Base-by-base conservation (phyloP, 805 yeast species). In the Ogataea neopini region DNA sequence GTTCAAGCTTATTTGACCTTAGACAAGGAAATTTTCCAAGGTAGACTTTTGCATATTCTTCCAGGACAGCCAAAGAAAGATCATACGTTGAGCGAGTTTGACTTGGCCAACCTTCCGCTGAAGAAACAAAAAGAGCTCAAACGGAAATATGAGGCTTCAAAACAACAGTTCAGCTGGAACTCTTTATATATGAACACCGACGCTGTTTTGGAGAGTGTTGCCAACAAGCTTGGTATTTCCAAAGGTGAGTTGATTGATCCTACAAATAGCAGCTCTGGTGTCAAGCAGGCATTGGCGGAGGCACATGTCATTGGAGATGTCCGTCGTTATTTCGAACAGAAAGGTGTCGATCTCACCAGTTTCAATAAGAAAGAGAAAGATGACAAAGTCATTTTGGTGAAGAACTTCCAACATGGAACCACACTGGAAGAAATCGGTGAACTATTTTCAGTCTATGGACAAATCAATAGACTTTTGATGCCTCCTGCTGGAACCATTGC, bases 401-500 rank as follows among this genome's bases (percentile, higher is more conserved):
- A 94, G 70, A 94, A 94, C 67, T 86, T 94, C 61, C 96, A 97
- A 11, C 87, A 71, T 65, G 96, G 94, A 19, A 91, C 97, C 0
- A 80, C 88, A 0, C 71, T 75, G 14, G 86, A 81, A 49, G 98
- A 94, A 57, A 65, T 94, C 25, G 83, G 89, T 18, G 96, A 88
- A 51, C 63, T 92, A 59, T 94, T 94, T 60, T 67, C 84, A 2
- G 84, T 83, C 32, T 82, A 79, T 66, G 99, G 99, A 45, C 85
- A 85, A 53, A 60, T 94, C 22, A 82, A 81, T 53, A 77, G 96
- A 57, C 74, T 90, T 14, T 69, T 94, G 52, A 87, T 94, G 89
- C 99, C 99, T 13, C 96, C 97, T 5, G 86, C 95, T 5, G 98
- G 97, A 8, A 90, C 97, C 0, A 89, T 94, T 58, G 97, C 98